A percentile compares a stretch with the other conserved stretches of the same genome.
phyloP scores from a whole-genome alignment of 805 yeast genomes.

The Wickerhamiella alocasiicola region DNA sequence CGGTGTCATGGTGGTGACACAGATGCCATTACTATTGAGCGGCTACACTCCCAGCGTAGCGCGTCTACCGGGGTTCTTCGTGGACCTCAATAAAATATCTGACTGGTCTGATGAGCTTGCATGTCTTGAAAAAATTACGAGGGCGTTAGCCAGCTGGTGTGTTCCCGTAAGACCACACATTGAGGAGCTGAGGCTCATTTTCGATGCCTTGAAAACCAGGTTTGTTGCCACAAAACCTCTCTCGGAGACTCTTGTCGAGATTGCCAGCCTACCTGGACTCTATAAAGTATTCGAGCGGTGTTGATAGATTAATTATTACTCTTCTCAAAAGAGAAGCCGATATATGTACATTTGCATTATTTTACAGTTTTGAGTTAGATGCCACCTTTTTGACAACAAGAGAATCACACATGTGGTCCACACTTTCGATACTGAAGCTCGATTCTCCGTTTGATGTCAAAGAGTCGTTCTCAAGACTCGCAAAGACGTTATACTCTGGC shows the following conservation, averaged over 20 bases:
- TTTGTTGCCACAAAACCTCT: conserved; percentile 52
- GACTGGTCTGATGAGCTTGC: conserved; percentile 55
- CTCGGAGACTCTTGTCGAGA: conserved; percentile 51
- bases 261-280: conserved; percentile 84
- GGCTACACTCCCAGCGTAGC: conserved; percentile 46
- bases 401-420: too few species aligned
- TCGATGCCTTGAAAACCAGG: conserved; percentile 51
- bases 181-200: conserved; percentile 31
- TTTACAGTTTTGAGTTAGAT: too few species aligned
- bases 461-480: background rate
- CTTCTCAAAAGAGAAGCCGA: too few species aligned
- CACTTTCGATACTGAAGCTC: too few species aligned
- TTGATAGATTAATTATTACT: too few species aligned
- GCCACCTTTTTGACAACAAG: too few species aligned
- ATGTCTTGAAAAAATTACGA: conserved; percentile 54
- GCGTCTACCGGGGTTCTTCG: conserved; percentile 57
- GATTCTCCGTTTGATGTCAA: too few species aligned
- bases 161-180: conserved; percentile 44
- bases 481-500: background rate
- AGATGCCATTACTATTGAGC: conserved; percentile 58
- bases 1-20: conserved; percentile 26
- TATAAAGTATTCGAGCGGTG: conserved; percentile 92
- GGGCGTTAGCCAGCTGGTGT: conserved; percentile 60
- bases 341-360: too few species aligned
- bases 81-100: conserved; percentile 43